Base-by-base conservation (phyloP, 441 rosid genomes). In the Dalechampia spathulata region DNA sequence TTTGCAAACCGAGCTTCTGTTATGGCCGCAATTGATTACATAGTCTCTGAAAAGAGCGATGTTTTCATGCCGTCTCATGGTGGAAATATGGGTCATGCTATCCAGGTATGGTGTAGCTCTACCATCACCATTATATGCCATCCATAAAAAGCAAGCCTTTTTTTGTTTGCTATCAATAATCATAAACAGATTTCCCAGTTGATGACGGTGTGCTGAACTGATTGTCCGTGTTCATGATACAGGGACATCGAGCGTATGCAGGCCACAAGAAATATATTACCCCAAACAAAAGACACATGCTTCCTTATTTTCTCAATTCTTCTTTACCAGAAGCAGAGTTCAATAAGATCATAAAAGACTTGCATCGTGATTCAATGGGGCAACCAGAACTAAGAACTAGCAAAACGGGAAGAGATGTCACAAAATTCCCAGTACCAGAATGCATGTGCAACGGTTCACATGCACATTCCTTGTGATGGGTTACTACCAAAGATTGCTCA, bases 11-110 rank as follows among this genome's bases (percentile, higher is more conserved):
- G 70, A 74, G 95, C 96, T 44, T 92, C 98, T 0, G 44, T 77
- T 12, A 72, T 92, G 94, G 97, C 98, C 55, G 96, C 97, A 9
- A 76, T 89, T 9, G 97, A 92, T 70, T 85, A 74, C 36, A 64
- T 92, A 58, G 94, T 92, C 25, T 84, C 91, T 0, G 85, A 77
- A 56, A 75, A 71, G 50, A 89, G 98, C 51, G 90, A 92, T 42
- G 86, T 88, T 64, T 92, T 92, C 76, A 84, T 92, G 96, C 83
- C 98, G 51, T 92, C 98, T 63, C 96, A 88, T 15, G 98, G 98
- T 44, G 99, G 99, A 64, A 92, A 92, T 62, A 92, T 92, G 99
- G 96, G 95, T 25, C 99, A 85, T 5, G 83, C 94, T 2, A 72
- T 90, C 65, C 98, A 86, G 95, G 96, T 86, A 75, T 54, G 11